These are phyloP conservation scores for Starmerella etchellsii DNA, from an alignment of 805 yeast genomes.

Conservation along the genomic window DNA sequence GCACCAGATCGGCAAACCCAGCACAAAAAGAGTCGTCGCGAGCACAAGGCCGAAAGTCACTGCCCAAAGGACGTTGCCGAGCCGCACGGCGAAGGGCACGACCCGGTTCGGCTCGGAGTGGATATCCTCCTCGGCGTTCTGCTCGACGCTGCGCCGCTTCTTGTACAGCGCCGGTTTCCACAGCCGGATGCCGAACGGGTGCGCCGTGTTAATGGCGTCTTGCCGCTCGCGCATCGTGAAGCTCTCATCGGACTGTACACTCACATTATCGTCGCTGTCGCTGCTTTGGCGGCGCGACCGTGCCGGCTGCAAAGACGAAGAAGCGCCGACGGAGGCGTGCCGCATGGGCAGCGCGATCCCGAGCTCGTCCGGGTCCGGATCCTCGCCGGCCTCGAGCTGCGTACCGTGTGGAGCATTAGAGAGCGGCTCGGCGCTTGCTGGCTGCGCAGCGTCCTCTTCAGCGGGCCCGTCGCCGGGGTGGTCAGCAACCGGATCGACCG, in stretches of 20 bases:
- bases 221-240: conserved; percentile 85
- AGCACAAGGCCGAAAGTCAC: conserved; percentile 57
- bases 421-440: too few species aligned
- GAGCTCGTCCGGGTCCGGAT: too few species aligned
- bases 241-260: conserved; percentile 52
- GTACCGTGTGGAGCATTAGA: too few species aligned
- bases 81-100: conserved; percentile 47
- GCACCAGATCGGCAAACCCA: conserved; percentile 38
- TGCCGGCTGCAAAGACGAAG: neutral
- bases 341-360: too few species aligned
- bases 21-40: conserved; percentile 24
- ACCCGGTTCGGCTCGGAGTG: conserved; percentile 53
- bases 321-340: too few species aligned
- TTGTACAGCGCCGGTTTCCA: conserved; percentile 98
- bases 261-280: conserved; percentile 13
- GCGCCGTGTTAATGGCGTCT: conserved; percentile 90
- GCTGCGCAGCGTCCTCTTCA: too few species aligned
- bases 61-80: conserved; percentile 66
- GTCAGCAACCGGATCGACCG: too few species aligned
- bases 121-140: conserved; percentile 83
- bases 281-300: neutral
- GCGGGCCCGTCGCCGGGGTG: too few species aligned
- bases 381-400: too few species aligned
- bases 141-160: conserved; percentile 80
- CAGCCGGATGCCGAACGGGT: conserved; percentile 95